These are phyloP conservation scores for Coniochaeta hoffmannii DNA, from an alignment of 2,329 filamentous ascomycete species.

Conservation along the genomic window DNA sequence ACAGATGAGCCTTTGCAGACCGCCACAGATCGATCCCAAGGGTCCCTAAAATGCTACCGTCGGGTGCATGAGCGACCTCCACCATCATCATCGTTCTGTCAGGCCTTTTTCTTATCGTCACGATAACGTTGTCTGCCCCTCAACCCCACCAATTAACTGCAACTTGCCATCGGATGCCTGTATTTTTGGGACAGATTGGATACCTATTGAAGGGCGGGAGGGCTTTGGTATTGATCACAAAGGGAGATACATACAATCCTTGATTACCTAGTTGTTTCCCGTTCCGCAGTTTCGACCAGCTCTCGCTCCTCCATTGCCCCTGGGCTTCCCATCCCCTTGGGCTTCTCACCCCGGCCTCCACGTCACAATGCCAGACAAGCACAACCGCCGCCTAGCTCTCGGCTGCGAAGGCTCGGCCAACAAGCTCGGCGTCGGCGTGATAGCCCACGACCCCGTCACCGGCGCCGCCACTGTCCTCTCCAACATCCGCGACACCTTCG, in stretches of 20 bases:
- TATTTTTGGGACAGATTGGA: too few relatives aligned
- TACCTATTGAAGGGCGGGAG: too few relatives aligned
- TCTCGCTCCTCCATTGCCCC: not conserved
- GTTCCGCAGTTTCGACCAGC: not conserved
- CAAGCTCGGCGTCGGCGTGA: conserved; percentile 91
- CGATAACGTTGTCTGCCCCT: not conserved
- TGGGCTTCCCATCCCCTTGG: not conserved
- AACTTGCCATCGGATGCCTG: not conserved
- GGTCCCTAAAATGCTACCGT: not conserved
- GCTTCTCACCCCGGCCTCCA: not conserved
- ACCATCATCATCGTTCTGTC: not conserved
- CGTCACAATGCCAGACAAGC: conserved; percentile 19
- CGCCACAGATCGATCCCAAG: not conserved
- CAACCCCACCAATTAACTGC: not conserved
- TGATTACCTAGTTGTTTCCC: not conserved
- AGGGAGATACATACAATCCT: not conserved
- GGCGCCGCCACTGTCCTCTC: conserved; percentile 65
- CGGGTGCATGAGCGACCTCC: not conserved
- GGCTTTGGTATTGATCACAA: too few relatives aligned
- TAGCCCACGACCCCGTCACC: conserved; percentile 57
- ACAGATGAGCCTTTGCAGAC: not conserved
- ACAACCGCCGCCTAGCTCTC: conserved; percentile 43
- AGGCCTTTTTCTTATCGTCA: not conserved
- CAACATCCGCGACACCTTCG: conserved; percentile 91
- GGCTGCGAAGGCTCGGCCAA: conserved; percentile 88